Evolutionary conservation across 202 grass and related monocot genomes (phyloP).

Genomic region (Zizania palustris): DNA sequence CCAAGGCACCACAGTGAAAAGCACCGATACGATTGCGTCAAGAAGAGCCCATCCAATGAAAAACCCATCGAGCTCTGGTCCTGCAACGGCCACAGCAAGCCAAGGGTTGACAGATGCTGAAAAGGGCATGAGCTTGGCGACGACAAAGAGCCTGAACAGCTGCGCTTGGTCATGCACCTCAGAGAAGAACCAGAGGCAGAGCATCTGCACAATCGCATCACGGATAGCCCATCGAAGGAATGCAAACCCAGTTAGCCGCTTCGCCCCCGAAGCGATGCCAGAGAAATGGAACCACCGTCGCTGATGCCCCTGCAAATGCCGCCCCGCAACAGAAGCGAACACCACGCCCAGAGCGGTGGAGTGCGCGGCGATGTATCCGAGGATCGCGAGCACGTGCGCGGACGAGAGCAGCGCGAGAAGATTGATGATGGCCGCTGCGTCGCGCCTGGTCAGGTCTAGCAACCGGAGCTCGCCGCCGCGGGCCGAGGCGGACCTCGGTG

Average conservation of each 20-base stretch:
- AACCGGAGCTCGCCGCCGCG: conserved; percentile 46
- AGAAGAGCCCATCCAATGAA: conserved; percentile 81
- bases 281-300: conserved; percentile 47
- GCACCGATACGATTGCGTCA: conserved; percentile 70
- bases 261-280: conserved; percentile 48
- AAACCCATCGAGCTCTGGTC: conserved; percentile 70
- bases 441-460: conserved; percentile 64
- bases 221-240: conserved; percentile 84
- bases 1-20: conserved; percentile 91
- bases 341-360: conserved; percentile 66
- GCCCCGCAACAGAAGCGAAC: conserved; percentile 58
- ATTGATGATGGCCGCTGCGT: conserved; percentile 63
- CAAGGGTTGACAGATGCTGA: conserved; percentile 65
- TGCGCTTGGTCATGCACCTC: conserved; percentile 77
- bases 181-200: conserved; percentile 84
- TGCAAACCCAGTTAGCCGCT: conserved; percentile 59
- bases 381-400: conserved; percentile 71
- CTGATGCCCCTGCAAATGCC: conserved; percentile 41
- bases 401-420: conserved; percentile 72
- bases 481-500: conserved; percentile 24
- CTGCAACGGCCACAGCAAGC: conserved; percentile 50
- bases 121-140: conserved; percentile 86
- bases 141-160: conserved; percentile 87
- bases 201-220: conserved; percentile 77
- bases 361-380: conserved; percentile 71